phyloP scores from a whole-genome alignment of 2,329 filamentous ascomycete genomes.

The Ophiognomonia clavigignenti-juglandacearum region DNA sequence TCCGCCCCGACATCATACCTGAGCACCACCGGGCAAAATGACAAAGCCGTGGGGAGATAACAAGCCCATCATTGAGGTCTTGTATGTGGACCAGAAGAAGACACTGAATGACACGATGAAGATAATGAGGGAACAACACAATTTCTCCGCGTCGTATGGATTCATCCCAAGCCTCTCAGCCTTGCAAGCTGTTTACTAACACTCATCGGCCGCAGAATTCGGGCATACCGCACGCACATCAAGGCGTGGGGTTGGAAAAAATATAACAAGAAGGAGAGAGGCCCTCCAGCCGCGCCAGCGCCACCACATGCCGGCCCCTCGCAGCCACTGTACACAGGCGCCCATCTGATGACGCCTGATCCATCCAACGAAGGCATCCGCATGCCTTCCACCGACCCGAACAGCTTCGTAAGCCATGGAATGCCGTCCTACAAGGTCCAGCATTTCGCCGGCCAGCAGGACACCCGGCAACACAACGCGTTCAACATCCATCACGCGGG shows the following conservation, averaged over 20 bases:
- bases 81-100: constrained; percentile 35
- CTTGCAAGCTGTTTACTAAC: no score
- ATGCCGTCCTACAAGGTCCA: no score
- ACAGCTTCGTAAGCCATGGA: no score
- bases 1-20: no score
- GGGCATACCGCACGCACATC: constrained; percentile 45
- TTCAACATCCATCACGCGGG: no score
- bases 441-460: no score
- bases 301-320: not conserved
- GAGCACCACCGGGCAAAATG: constrained; percentile 32
- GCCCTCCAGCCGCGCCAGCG: not conserved
- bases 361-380: not conserved
- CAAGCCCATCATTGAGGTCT: constrained; percentile 28
- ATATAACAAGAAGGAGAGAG: constrained; percentile 32
- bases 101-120: constrained; percentile 36
- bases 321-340: not conserved
- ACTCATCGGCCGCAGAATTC: constrained; percentile 24
- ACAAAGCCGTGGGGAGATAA: constrained; percentile 39
- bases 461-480: no score
- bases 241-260: constrained; percentile 41
- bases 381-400: no score
- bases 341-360: not conserved
- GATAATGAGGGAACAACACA: constrained; percentile 33
- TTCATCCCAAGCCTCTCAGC: no score
- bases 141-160: not conserved